A percentile compares a stretch with the other conserved stretches of the same genome.
phyloP scores from a whole-genome alignment of 495 filamentous ascomycete genomes.

The Aspergillus diversus region DNA sequence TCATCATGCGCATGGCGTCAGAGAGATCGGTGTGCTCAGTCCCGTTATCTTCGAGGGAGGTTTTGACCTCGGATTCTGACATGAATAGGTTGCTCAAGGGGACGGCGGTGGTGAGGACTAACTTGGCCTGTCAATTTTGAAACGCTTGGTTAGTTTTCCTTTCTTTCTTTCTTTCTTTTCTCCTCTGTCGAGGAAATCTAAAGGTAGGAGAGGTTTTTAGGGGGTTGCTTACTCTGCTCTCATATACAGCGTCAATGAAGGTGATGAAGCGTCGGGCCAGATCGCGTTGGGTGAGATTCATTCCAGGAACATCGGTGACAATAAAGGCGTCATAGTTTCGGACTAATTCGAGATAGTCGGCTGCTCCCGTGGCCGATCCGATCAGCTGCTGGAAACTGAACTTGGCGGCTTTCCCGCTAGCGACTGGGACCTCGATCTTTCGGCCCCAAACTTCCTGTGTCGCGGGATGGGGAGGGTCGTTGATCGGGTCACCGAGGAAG shows the following conservation, averaged over 20 bases:
- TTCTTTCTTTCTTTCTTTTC: neutral
- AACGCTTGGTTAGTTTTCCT: neutral
- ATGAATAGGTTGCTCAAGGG: slow-evolving; percentile 87
- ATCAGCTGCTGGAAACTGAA: slow-evolving; percentile 93
- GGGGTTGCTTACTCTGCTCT: slow-evolving; percentile 58
- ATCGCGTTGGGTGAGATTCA: slow-evolving; percentile 86
- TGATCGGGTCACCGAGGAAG: slow-evolving; percentile 82
- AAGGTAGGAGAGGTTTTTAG: slow-evolving; percentile 2
- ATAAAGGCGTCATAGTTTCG: slow-evolving; percentile 90
- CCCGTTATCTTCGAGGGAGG: slow-evolving; percentile 36
- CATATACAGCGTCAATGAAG: slow-evolving; percentile 95
- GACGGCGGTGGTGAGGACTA: slow-evolving; percentile 87
- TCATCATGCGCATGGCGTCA: slow-evolving; percentile 83
- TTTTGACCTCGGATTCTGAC: slow-evolving; percentile 72
- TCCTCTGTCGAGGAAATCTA: neutral
- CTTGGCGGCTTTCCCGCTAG: slow-evolving; percentile 83
- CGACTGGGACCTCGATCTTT: slow-evolving; percentile 81
- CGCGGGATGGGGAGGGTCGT: slow-evolving; percentile 74
- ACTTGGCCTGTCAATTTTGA: slow-evolving; percentile 68
- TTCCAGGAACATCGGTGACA: slow-evolving; percentile 86
- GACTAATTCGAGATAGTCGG: slow-evolving; percentile 94
- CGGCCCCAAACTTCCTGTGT: slow-evolving; percentile 93
- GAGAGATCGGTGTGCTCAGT: slow-evolving; percentile 64
- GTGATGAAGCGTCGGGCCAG: slow-evolving; percentile 93
- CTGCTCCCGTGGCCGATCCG: slow-evolving; percentile 82